phyloP scores from a whole-genome alignment of 768 basidiomycete species.

The Boletus subparvulus region DNA sequence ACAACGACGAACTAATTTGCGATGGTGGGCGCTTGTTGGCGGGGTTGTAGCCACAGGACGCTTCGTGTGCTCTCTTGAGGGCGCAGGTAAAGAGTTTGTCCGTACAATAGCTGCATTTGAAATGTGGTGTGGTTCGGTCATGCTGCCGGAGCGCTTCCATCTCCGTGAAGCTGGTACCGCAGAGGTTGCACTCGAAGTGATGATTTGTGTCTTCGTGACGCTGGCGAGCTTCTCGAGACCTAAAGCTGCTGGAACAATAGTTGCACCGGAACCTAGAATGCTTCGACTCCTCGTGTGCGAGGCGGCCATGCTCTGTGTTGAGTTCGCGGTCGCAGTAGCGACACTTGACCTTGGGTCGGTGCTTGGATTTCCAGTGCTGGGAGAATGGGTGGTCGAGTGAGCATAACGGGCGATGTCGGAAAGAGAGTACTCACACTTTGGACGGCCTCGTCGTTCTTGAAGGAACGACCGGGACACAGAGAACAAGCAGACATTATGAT shows the following conservation, averaged over 20 bases:
- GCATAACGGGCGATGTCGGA: too few species aligned
- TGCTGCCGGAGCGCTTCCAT: neutral
- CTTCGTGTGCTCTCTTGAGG: conserved; percentile 5
- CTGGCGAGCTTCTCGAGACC: neutral
- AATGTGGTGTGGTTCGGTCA: neutral
- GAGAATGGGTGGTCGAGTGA: too few species aligned
- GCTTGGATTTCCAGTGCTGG: neutral
- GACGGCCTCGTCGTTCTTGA: too few species aligned
- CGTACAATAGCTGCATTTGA: conserved; percentile 7
- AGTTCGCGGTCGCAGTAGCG: conserved; percentile 10
- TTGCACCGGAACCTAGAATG: conserved; percentile 9
- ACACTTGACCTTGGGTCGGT: conserved; percentile 9
- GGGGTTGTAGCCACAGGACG: conserved; percentile 3
- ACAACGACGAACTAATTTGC: too few species aligned
- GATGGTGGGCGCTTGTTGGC: neutral
- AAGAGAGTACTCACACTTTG: too few species aligned
- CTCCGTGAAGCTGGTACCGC: neutral
- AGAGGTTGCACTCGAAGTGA: neutral
- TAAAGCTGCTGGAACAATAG: conserved; percentile 8
- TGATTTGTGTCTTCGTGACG: conserved; percentile 16
- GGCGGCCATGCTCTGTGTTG: neutral
- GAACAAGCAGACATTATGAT: conserved; percentile 20
- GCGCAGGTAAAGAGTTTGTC: neutral
- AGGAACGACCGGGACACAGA: conserved; percentile 8
- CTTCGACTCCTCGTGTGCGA: conserved; percentile 10